These are phyloP conservation scores for Byssoonygena ceratinophila DNA, from an alignment of 2,329 filamentous ascomycete species.

Conservation along the genomic window DNA sequence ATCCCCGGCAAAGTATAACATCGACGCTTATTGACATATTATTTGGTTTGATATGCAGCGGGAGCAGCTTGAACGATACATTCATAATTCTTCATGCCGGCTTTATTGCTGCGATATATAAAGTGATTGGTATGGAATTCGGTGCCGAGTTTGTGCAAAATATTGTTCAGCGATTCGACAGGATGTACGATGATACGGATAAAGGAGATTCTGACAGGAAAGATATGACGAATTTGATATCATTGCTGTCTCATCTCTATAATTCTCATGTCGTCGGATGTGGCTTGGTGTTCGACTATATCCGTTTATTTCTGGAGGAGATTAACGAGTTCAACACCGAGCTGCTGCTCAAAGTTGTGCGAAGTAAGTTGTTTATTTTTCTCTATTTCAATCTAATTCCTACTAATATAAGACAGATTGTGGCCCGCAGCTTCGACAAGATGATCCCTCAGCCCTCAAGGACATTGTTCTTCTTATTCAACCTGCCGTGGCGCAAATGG, in stretches of 20 bases:
- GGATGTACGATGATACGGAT: conserved; percentile 43
- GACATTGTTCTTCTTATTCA: conserved; percentile 76
- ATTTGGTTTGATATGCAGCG: conserved; percentile 67
- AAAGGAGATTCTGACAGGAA: conserved; percentile 40
- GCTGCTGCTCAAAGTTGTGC: conserved; percentile 71
- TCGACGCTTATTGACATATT: conserved; percentile 67
- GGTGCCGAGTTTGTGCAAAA: conserved; percentile 75
- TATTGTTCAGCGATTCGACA: conserved; percentile 63
- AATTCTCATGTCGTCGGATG: conserved; percentile 80
- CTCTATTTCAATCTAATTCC: background rate
- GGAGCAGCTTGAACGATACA: conserved; percentile 68
- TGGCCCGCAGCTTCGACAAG: conserved; percentile 72
- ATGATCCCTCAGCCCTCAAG: conserved; percentile 79
- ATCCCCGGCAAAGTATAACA: conserved; percentile 82
- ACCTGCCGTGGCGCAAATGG: conserved; percentile 56
- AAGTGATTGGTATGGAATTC: conserved; percentile 76
- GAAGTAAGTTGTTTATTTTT: conserved; percentile 39
- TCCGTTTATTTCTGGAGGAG: conserved; percentile 62
- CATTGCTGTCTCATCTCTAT: conserved; percentile 76
- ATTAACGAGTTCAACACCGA: conserved; percentile 83
- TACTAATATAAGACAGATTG: conserved; percentile 39
- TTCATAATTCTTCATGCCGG: conserved; percentile 85
- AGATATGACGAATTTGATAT: conserved; percentile 64
- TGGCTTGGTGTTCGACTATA: conserved; percentile 80
- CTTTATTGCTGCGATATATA: conserved; percentile 80